Base-by-base conservation (phyloP, 2,329 filamentous ascomycete genomes). In the Venturia pyrina region DNA sequence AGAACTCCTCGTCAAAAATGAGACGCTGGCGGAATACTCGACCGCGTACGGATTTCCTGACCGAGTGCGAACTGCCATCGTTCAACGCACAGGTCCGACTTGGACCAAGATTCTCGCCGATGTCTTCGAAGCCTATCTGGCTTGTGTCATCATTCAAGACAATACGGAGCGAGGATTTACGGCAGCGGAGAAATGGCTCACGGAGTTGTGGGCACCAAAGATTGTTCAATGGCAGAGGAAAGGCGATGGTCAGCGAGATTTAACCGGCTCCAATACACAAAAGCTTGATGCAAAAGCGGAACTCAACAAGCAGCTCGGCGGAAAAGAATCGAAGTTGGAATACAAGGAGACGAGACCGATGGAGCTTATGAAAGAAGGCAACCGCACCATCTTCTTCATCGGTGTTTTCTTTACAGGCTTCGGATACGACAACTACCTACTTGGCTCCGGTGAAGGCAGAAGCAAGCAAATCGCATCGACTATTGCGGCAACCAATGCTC, bases 51-150 rank as follows among this genome's bases (percentile, higher is more conserved):
- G 83, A 0, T 84, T 97, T 69, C 83, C 90, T 62, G 80, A 84
- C 70, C 83, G 82, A 41, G 83, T 89, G 8, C 81, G 80, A 37
- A 68, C 70, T 15, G 71, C 73, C 48, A 15, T 46, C 4, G 68
- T 56, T 44, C n/a, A 64, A 6, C 28, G 40, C 13, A 32, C 34
- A 37, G 62, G 62, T n/a, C 32, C 41, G 17, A 28, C 24, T n/a
- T 77, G 64, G 72, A 83, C 79, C 17, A 97, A 97, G 75, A 86
- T 91, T 11, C 81, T 89, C 66, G 93, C 88, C 10, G 93, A 98
- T 73, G 83, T 97, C 21, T 96, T 97, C 71, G 93, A 98, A 75
- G 89, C 93, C 0, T 97, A 96, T 70, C 85, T 96, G 19, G 93
- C 89, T 10, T 93, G 89, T 3, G 77, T 93, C 6, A 83, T 96